Evolutionary conservation across 1,139 yeast species (phyloP).

Genomic region (Geotrichum citri-aurantii): DNA sequence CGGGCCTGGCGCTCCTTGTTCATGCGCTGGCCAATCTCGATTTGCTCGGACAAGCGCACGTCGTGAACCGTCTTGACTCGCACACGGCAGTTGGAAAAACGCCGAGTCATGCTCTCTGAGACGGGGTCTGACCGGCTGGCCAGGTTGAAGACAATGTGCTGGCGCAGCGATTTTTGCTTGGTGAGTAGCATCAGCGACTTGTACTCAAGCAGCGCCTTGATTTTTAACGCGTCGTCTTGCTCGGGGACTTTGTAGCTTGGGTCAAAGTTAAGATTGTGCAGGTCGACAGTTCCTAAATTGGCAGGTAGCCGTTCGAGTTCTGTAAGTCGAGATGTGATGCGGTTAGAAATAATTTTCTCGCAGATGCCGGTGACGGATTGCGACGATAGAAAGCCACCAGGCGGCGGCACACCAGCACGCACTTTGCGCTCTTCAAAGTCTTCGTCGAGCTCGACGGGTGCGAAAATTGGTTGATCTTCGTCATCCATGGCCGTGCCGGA

Average conservation of each 20-base stretch:
- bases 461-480: not conserved
- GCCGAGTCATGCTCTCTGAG: constrained; percentile 32
- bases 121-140: constrained; percentile 41
- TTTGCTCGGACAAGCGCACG: constrained; percentile 53
- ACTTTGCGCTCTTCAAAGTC: constrained; percentile 33
- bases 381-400: constrained; percentile 13
- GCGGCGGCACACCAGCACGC: constrained; percentile 31
- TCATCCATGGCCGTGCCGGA: not conserved
- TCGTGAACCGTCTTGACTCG: constrained; percentile 63
- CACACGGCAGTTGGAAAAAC: constrained; percentile 42
- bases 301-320: constrained; percentile 76
- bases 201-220: constrained; percentile 69
- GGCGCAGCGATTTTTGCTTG: constrained; percentile 80
- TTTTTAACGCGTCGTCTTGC: constrained; percentile 44
- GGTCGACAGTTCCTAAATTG: constrained; percentile 61
- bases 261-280: constrained; percentile 35
- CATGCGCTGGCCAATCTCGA: constrained; percentile 50
- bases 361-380: constrained; percentile 28
- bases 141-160: constrained; percentile 57
- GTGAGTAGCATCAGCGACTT: constrained; percentile 73
- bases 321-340: constrained; percentile 59
- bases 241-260: constrained; percentile 45
- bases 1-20: constrained; percentile 45
- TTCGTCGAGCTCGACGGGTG: constrained; percentile 19
- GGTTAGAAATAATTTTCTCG: constrained; percentile 37